phyloP scores from a whole-genome alignment of 2,329 filamentous ascomycete genomes.

The Metarhizium robertsii region DNA sequence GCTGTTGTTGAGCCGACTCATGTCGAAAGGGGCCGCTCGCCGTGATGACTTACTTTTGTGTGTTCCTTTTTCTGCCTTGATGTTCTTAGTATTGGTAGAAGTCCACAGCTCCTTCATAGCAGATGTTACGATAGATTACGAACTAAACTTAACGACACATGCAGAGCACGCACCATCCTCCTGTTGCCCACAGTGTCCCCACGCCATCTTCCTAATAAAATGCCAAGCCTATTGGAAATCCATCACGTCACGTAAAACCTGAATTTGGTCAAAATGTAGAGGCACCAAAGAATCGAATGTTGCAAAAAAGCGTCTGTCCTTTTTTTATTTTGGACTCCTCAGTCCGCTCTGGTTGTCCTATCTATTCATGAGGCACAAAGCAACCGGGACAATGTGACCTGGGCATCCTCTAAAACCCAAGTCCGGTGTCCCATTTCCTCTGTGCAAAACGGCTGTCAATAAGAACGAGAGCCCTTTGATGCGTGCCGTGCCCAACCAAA shows the following conservation, averaged over 20 bases:
- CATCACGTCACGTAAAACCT: background rate
- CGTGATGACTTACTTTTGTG: background rate
- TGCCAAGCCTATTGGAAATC: too few species aligned
- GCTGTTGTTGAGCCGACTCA: background rate
- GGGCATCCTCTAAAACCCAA: background rate
- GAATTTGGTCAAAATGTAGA: background rate
- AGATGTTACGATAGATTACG: too few species aligned
- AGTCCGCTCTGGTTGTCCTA: slow-evolving; percentile 28
- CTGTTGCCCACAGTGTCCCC: too few species aligned
- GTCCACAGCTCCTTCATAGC: too few species aligned
- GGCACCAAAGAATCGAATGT: background rate
- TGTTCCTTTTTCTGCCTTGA: background rate
- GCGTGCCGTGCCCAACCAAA: slow-evolving; percentile 23
- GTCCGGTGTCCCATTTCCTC: background rate
- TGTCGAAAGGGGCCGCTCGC: background rate
- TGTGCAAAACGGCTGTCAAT: slow-evolving; percentile 11
- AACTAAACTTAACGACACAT: too few species aligned
- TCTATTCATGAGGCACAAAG: slow-evolving; percentile 13
- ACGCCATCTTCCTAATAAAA: too few species aligned
- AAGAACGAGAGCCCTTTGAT: slow-evolving; percentile 18
- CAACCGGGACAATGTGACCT: slow-evolving; percentile 1
- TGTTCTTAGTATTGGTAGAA: too few species aligned
- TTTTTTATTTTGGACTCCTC: slow-evolving; percentile 32
- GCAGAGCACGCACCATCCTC: too few species aligned
- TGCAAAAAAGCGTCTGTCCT: slow-evolving; percentile 11